Percentiles rank a stretch among this genome's conserved stretches.
These are phyloP conservation scores for Ophiocordyceps robertsii DNA, from an alignment of 2,329 filamentous ascomycete species.

Conservation along the genomic window DNA sequence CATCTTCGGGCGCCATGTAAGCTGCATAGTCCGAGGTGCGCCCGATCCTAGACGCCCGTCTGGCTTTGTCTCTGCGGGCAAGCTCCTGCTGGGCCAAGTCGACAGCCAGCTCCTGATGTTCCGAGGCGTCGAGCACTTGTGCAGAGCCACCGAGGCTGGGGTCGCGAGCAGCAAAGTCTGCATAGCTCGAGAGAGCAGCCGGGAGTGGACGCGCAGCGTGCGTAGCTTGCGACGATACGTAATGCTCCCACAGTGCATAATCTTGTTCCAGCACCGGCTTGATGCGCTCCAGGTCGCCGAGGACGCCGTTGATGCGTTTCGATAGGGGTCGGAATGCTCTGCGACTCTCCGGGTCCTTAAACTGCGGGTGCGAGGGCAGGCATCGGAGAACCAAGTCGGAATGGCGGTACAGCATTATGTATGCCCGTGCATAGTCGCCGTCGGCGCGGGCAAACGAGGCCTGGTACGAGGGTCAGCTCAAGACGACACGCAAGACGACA, in stretches of 20 bases:
- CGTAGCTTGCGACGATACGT: slow-evolving; percentile 26
- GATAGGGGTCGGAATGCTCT: slow-evolving; percentile 43
- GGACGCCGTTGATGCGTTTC: slow-evolving; percentile 39
- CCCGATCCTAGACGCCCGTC: slow-evolving; percentile 42
- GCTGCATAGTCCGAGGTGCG: background rate
- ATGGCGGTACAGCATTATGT: slow-evolving; percentile 82
- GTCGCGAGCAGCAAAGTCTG: slow-evolving; percentile 40
- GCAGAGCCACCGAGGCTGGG: slow-evolving; percentile 44
- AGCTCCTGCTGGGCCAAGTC: slow-evolving; percentile 64
- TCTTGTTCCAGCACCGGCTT: slow-evolving; percentile 65
- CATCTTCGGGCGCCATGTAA: background rate
- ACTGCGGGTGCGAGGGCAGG: slow-evolving; percentile 64
- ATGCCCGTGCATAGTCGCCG: slow-evolving; percentile 76
- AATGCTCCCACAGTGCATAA: slow-evolving; percentile 55
- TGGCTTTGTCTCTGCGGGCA: slow-evolving; percentile 47
- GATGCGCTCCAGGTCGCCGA: slow-evolving; percentile 61
- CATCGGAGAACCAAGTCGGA: slow-evolving; percentile 70
- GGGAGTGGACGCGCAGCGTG: slow-evolving; percentile 4
- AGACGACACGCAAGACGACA: too few relatives aligned
- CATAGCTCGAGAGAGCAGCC: slow-evolving; percentile 21
- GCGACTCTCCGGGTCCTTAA: slow-evolving; percentile 50
- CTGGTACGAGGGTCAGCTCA: slow-evolving; percentile 26
- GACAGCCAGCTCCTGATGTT: slow-evolving; percentile 65
- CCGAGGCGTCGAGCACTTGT: slow-evolving; percentile 52
- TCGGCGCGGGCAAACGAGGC: slow-evolving; percentile 76